Percentiles rank a stretch among this genome's conserved stretches.
These are phyloP conservation scores for Fusarium papillatum DNA, from an alignment of 2,329 filamentous ascomycete genomes.

Conservation along the genomic window DNA sequence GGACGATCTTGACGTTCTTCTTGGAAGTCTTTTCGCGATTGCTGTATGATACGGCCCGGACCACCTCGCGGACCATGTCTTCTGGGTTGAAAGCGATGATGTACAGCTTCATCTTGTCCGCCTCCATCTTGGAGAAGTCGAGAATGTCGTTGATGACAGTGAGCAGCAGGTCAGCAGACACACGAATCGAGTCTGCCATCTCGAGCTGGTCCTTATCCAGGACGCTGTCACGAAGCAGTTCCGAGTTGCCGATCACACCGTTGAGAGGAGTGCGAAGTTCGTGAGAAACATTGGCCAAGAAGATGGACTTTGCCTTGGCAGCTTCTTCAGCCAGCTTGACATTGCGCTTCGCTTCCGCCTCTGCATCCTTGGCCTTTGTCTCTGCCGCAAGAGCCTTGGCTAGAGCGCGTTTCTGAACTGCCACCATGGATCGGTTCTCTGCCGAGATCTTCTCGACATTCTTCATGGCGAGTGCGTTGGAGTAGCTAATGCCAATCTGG, in stretches of 20 bases:
- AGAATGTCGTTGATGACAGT: slow-evolving; percentile 97
- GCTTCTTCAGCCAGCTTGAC: slow-evolving; percentile 88
- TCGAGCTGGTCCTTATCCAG: slow-evolving; percentile 84
- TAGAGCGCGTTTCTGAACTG: slow-evolving; percentile 81
- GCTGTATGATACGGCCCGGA: slow-evolving; percentile 75
- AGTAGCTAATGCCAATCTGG: slow-evolving; percentile 81
- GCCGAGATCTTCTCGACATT: slow-evolving; percentile 83
- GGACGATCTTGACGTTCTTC: slow-evolving; percentile 73
- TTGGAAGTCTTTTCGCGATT: slow-evolving; percentile 73
- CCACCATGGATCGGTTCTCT: slow-evolving; percentile 83
- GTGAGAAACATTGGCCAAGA: slow-evolving; percentile 84
- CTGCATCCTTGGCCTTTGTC: slow-evolving; percentile 81
- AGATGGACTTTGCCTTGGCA: slow-evolving; percentile 86
- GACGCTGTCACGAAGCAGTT: slow-evolving; percentile 82
- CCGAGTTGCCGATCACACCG: slow-evolving; percentile 90
- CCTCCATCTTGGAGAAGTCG: slow-evolving; percentile 95
- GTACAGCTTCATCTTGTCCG: slow-evolving; percentile 87
- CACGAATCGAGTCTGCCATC: slow-evolving; percentile 88
- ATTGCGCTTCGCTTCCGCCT: slow-evolving; percentile 82
- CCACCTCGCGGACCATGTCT: slow-evolving; percentile 76
- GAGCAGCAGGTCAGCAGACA: slow-evolving; percentile 87
- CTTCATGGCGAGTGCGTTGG: slow-evolving; percentile 76
- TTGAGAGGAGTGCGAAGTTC: slow-evolving; percentile 88
- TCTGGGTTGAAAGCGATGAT: slow-evolving; percentile 77
- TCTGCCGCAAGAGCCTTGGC: slow-evolving; percentile 80